Percentiles rank a stretch among this genome's conserved stretches.
Evolutionary conservation across 1,284 basidiomycete species (phyloP).

Genomic region (Naganishia sp.): DNA sequence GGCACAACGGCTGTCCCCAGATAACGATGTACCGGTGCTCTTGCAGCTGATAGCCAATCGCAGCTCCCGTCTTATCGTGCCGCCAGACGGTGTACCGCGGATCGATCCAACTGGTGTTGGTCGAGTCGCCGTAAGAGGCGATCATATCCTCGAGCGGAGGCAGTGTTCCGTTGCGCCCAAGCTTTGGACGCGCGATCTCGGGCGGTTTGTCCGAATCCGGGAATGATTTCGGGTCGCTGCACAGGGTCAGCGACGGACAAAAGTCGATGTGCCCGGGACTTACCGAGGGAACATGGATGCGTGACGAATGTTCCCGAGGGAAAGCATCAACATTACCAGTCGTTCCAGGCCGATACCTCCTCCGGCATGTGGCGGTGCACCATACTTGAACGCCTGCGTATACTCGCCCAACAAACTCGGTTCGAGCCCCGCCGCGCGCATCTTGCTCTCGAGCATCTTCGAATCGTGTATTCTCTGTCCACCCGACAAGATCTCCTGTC

Average conservation of each 20-base stretch:
- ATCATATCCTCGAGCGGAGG: constrained; percentile 55
- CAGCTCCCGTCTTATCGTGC: constrained; percentile 57
- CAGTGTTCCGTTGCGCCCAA: constrained; percentile 37
- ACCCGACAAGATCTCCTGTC: constrained; percentile 59
- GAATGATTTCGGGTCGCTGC: constrained; percentile 39
- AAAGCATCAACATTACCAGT: constrained; percentile 55
- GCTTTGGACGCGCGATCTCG: constrained; percentile 38
- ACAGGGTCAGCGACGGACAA: background rate
- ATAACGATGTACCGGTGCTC: constrained; percentile 55
- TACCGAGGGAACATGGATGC: constrained; percentile 57
- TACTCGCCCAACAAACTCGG: constrained; percentile 47
- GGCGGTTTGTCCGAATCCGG: constrained; percentile 35
- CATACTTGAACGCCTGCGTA: constrained; percentile 57
- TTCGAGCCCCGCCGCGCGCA: constrained; percentile 42
- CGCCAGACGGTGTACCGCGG: constrained; percentile 62
- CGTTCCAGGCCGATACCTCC: constrained; percentile 56
- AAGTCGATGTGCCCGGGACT: constrained; percentile 18
- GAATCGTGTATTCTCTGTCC: constrained; percentile 58
- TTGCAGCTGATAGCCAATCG: constrained; percentile 56
- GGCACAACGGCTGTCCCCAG: constrained; percentile 61
- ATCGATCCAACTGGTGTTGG: constrained; percentile 62
- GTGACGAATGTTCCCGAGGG: constrained; percentile 56
- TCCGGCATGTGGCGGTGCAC: constrained; percentile 58
- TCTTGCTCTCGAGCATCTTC: constrained; percentile 52
- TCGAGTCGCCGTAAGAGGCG: constrained; percentile 61